Evolutionary conservation across 345 rosid genomes (phyloP), one percentile per base, ranked within the genome.

Genomic region (Physaria fendleri): DNA sequence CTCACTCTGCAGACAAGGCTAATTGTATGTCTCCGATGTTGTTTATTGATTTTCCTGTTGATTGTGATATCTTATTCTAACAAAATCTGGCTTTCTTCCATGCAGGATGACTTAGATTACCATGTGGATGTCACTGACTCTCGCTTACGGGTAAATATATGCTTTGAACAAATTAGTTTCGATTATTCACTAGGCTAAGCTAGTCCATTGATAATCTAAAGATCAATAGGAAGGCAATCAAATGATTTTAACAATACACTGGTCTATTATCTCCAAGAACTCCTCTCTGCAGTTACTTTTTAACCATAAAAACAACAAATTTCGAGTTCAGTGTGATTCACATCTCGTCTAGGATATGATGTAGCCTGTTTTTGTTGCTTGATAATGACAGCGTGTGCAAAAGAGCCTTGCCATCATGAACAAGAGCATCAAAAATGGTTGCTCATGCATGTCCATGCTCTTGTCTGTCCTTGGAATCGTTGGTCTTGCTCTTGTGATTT

Each of bases 71-170:
- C 24, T 20, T 18, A 12, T 27, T 16, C 33, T 28, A 44, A 61
- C 6, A 2, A 29, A 52, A 37, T 15, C 9, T 45, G 23, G 22
- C 10, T 18, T 71, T 28, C 44, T 23, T 11, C 41, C 28, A 6
- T 73, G 73, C 84, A 93, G 99, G 99, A 93, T 76, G 88, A 77
- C 77, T 80, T 93, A 69, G 96, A 87, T 67, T 79, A 82, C 62
- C 96, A 81, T 38, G 97, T 93, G 63, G 97, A 93, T 73, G 81
- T 85, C 52, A 82, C 95, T 0, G 95, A 90, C 70, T 90, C 97
- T 18, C 94, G 88, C 61, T 75, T 89, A 50, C 75, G 74, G 88
- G 99, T 90, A 85, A 81, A 1, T 35, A 41, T 10, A 60, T 40
- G 37, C 27, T n/a, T 11, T 33, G 9, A 54, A 20, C 35, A 46